These are phyloP conservation scores for Candida sakaeoensis DNA, from an alignment of 805 yeast species.

Conservation along the genomic window DNA sequence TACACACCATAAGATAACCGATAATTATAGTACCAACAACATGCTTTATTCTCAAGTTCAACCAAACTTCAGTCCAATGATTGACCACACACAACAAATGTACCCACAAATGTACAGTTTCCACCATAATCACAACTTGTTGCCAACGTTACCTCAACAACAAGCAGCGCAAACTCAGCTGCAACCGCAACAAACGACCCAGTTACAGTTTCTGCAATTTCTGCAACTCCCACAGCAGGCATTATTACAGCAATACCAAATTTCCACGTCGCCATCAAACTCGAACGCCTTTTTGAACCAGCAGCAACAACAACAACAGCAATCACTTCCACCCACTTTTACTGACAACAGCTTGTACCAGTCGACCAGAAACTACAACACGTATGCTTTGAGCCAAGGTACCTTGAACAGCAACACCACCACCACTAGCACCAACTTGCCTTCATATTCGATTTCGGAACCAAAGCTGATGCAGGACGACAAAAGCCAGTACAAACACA, in stretches of 20 bases:
- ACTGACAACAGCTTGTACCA: neutral
- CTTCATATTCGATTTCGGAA: neutral
- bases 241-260: slow-evolving; percentile 1
- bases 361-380: neutral
- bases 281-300: slow-evolving; percentile 1
- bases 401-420: neutral
- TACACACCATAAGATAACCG: neutral
- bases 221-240: slow-evolving; percentile 3
- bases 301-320: too few species aligned
- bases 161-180: slow-evolving; percentile 11
- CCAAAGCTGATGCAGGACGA: neutral
- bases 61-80: slow-evolving; percentile 7
- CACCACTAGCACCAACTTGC: neutral
- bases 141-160: slow-evolving; percentile 5
- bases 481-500: neutral
- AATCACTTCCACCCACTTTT: too few species aligned
- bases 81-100: slow-evolving; percentile 5
- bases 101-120: neutral
- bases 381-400: neutral
- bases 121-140: neutral
- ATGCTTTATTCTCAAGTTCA: slow-evolving; percentile 11
- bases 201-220: slow-evolving; percentile 11
- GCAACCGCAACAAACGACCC: slow-evolving; percentile 8
- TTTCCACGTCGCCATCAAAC: neutral
- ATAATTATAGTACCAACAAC: neutral